These are phyloP conservation scores for Saturnispora saitoi DNA, from an alignment of 805 yeast species.

Conservation along the genomic window DNA sequence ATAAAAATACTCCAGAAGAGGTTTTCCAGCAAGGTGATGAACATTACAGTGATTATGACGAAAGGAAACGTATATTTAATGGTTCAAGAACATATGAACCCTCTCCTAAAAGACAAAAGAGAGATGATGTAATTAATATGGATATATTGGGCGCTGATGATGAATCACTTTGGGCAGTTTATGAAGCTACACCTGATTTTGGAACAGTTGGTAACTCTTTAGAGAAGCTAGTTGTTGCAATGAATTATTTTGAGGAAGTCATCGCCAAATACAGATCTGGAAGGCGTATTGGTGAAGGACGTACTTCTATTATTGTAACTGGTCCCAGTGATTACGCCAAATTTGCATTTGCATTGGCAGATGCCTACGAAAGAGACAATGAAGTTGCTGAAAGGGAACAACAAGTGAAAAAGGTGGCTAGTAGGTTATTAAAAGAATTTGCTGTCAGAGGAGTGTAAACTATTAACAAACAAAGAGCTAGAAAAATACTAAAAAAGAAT, in stretches of 20 bases:
- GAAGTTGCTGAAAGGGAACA: not conserved
- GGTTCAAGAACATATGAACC: not conserved
- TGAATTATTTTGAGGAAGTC: not conserved
- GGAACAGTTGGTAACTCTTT: not conserved
- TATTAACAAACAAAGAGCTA: not conserved
- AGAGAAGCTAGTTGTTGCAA: not conserved
- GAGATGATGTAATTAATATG: not conserved
- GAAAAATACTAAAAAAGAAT: not conserved
- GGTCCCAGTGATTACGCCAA: not conserved
- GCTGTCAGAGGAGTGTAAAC: not conserved
- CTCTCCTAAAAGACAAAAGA: slow-evolving; percentile 2
- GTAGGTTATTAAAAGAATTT: not conserved
- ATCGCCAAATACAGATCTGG: not conserved
- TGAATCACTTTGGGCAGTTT: slow-evolving; percentile 5
- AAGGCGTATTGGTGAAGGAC: not conserved
- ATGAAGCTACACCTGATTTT: slow-evolving; percentile 3
- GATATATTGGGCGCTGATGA: slow-evolving; percentile 4
- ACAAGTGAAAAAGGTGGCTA: not conserved
- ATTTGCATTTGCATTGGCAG: not conserved
- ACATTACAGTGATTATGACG: not conserved
- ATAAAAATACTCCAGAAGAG: slow-evolving; percentile 23
- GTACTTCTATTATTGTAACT: not conserved
- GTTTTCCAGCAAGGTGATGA: not conserved
- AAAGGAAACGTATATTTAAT: not conserved
- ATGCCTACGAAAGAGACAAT: not conserved